Evolutionary conservation across 2,329 filamentous ascomycete species (phyloP).

Genomic region (Botryosphaeria agaves): DNA sequence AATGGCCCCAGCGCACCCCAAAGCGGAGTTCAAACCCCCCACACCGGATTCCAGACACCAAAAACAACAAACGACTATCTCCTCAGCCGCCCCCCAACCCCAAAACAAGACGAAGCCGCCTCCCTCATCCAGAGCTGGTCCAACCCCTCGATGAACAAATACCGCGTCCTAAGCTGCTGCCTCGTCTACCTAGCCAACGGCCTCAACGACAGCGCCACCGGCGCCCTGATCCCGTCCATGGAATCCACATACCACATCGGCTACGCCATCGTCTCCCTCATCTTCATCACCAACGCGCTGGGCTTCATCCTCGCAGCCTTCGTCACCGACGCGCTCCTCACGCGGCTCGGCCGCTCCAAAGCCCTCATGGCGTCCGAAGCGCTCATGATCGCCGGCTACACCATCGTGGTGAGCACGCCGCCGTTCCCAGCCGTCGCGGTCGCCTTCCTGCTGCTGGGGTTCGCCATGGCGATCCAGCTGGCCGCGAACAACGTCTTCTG

Average conservation of each 20-base stretch:
- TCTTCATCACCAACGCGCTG: conserved; percentile 62
- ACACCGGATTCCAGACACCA: conserved; percentile 8
- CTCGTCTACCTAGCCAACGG: conserved; percentile 52
- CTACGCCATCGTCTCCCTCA: conserved; percentile 62
- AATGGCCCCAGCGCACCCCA: conserved; percentile 8
- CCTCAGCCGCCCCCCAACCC: conserved; percentile 35
- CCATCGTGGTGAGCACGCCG: conserved; percentile 47
- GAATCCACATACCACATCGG: conserved; percentile 58
- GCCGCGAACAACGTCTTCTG: conserved; percentile 40
- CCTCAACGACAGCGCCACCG: conserved; percentile 51
- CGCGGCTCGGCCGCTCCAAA: conserved; percentile 46
- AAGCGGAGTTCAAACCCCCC: conserved; percentile 5
- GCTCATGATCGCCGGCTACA: conserved; percentile 42
- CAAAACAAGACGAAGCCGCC: conserved; percentile 21
- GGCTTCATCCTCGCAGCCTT: conserved; percentile 62
- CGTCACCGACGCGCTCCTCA: conserved; percentile 45
- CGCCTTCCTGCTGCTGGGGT: conserved; percentile 48
- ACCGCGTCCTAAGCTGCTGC: conserved; percentile 46
- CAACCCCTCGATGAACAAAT: conserved; percentile 48
- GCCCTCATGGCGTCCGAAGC: conserved; percentile 41
- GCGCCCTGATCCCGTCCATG: conserved; percentile 68
- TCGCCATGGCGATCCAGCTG: conserved; percentile 32
- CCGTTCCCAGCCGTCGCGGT: conserved; percentile 52
- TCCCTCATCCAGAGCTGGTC: conserved; percentile 39
- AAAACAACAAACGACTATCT: conserved; percentile 29